These are phyloP conservation scores for Cystobasidium ongulense DNA, from an alignment of 768 basidiomycete species.

Conservation along the genomic window DNA sequence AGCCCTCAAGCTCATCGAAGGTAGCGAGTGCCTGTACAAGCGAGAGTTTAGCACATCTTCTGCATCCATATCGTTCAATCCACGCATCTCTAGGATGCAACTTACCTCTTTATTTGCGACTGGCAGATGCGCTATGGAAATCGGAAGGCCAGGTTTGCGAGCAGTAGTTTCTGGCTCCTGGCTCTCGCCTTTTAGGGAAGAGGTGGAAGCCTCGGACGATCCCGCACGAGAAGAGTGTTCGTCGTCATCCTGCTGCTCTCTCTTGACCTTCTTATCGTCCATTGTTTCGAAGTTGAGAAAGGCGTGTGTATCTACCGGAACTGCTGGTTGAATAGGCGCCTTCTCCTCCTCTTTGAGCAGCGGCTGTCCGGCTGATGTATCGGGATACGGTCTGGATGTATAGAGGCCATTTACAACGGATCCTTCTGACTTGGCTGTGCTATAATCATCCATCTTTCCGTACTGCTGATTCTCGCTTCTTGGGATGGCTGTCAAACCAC, in stretches of 20 bases:
- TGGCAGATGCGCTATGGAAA: constrained; percentile 12
- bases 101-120: constrained; percentile 12
- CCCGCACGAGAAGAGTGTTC: background rate
- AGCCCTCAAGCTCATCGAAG: constrained; percentile 65
- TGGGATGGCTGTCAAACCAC: background rate
- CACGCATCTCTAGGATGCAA: too few relatives aligned
- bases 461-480: background rate
- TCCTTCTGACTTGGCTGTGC: background rate
- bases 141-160: constrained; percentile 6
- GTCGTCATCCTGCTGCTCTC: background rate
- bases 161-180: background rate
- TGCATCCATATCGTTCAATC: too few relatives aligned
- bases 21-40: constrained; percentile 44
- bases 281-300: constrained; percentile 18
- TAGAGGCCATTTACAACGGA: background rate
- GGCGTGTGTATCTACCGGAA: background rate
- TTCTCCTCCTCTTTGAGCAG: background rate
- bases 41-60: background rate
- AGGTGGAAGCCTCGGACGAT: background rate
- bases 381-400: too few relatives aligned
- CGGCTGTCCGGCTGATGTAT: background rate
- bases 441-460: background rate
- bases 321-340: background rate
- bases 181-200: background rate
- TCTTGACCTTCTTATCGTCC: constrained; percentile 14